Percentiles rank a stretch among this genome's conserved stretches.
These are phyloP conservation scores for Jatropha podagrica DNA, from an alignment of 441 rosid genomes.

Conservation along the genomic window DNA sequence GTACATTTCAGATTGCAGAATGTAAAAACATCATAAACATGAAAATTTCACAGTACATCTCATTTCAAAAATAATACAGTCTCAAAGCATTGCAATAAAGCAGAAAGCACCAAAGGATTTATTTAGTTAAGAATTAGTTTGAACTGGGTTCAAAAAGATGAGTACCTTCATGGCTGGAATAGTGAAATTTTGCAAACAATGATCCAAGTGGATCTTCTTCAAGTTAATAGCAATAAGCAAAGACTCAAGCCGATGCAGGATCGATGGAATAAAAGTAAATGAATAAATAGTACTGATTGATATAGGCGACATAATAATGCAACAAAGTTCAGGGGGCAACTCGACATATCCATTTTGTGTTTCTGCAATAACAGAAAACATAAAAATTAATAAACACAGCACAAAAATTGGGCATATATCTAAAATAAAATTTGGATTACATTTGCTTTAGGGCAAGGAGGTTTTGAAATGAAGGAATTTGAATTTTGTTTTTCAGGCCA, in stretches of 20 bases:
- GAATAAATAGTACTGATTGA: conserved; percentile 69
- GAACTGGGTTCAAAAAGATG: conserved; percentile 6
- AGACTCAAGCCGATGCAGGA: conserved; percentile 77
- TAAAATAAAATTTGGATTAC: neutral
- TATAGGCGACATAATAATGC: conserved; percentile 58
- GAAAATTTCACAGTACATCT: neutral
- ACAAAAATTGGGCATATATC: neutral
- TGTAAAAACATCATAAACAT: neutral
- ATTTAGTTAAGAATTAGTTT: neutral
- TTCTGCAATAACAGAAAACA: conserved; percentile 41
- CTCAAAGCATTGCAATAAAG: neutral
- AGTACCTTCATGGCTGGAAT: conserved; percentile 80
- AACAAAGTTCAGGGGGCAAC: conserved; percentile 92
- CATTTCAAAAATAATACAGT: neutral
- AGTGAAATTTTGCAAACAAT: conserved; percentile 34
- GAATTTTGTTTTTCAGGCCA: neutral
- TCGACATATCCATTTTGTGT: conserved; percentile 49
- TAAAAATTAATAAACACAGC: neutral
- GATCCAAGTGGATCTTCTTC: conserved; percentile 51
- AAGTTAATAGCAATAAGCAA: conserved; percentile 70
- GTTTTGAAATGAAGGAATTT: neutral
- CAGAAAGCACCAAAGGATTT: neutral
- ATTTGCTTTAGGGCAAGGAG: neutral
- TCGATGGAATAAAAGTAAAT: conserved; percentile 68
- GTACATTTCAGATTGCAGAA: neutral